Evolutionary conservation across 805 yeast genomes (phyloP).

Genomic region (Suhomyces faveliae): DNA sequence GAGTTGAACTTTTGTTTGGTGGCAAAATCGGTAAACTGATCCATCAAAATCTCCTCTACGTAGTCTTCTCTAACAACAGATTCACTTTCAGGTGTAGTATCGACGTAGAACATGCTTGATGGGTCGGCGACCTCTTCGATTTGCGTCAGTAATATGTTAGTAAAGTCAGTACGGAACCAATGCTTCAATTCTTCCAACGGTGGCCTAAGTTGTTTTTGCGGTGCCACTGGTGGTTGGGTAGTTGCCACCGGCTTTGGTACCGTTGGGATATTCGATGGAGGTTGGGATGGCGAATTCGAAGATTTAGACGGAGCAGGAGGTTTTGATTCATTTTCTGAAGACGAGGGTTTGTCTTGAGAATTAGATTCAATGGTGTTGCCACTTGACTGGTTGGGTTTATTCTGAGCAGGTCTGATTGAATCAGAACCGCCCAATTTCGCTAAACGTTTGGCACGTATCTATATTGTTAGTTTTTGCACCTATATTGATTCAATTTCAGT

Average conservation of each 20-base stretch:
- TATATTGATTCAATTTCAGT: not conserved
- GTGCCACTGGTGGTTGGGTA: not conserved
- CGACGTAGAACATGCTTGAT: not conserved
- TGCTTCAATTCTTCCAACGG: not conserved
- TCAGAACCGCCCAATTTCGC: constrained; percentile 41
- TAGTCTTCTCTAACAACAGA: constrained; percentile 23
- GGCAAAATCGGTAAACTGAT: constrained; percentile 55
- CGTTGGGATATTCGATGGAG: not conserved
- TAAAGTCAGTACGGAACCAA: not conserved
- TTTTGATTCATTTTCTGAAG: constrained; percentile 5
- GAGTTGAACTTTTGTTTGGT: constrained; percentile 28
- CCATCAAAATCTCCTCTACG: constrained; percentile 55
- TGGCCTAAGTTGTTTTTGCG: not conserved
- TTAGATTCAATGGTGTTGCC: not conserved
- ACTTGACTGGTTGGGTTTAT: not conserved
- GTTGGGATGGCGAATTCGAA: not conserved
- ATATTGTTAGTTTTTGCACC: constrained; percentile 14
- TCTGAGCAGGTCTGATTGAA: not conserved
- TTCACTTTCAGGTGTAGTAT: not conserved
- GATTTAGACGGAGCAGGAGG: constrained; percentile 2
- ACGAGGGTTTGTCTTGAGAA: not conserved
- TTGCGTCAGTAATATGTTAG: not conserved
- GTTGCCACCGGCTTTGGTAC: not conserved
- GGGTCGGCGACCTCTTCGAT: not conserved
- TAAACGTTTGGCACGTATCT: constrained; percentile 52